phyloP scores from a whole-genome alignment of 345 rosid genomes.

The Camelina laxa region DNA sequence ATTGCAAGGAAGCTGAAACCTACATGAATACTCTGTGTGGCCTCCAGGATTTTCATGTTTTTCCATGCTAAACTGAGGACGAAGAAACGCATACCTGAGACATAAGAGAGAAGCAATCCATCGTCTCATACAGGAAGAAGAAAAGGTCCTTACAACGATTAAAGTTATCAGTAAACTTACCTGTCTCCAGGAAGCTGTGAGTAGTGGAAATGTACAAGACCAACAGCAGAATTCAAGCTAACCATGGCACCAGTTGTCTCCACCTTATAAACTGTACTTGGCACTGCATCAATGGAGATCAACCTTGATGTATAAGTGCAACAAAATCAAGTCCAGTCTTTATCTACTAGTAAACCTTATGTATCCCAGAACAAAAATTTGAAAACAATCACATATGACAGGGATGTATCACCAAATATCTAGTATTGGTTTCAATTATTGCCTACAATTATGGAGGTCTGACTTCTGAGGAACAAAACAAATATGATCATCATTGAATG shows the following conservation, averaged over 20 bases:
- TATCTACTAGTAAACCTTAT: too few relatives aligned
- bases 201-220: conserved; percentile 90
- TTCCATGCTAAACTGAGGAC: conserved; percentile 93
- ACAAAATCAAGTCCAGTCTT: background rate
- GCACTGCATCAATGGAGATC: conserved; percentile 70
- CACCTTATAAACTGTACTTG: conserved; percentile 93
- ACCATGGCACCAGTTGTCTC: conserved; percentile 96
- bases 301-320: conserved; percentile 59
- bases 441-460: too few relatives aligned
- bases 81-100: conserved; percentile 88
- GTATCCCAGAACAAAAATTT: background rate
- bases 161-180: conserved; percentile 39
- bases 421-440: background rate
- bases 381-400: conserved; percentile 12
- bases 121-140: conserved; percentile 15
- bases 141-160: background rate
- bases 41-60: conserved; percentile 91
- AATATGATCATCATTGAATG: conserved; percentile 7
- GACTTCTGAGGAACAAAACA: background rate
- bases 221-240: conserved; percentile 98
- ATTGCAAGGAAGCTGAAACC: conserved; percentile 96
- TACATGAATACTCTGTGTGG: conserved; percentile 90
- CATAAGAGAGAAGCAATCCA: conserved; percentile 28
- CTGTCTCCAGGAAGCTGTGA: conserved; percentile 99
- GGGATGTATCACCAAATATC: background rate